Evolutionary conservation across 2,329 filamentous ascomycete species (phyloP), one percentile per base, ranked within the genome.

Genomic region (Sporothrix dimorphospora): DNA sequence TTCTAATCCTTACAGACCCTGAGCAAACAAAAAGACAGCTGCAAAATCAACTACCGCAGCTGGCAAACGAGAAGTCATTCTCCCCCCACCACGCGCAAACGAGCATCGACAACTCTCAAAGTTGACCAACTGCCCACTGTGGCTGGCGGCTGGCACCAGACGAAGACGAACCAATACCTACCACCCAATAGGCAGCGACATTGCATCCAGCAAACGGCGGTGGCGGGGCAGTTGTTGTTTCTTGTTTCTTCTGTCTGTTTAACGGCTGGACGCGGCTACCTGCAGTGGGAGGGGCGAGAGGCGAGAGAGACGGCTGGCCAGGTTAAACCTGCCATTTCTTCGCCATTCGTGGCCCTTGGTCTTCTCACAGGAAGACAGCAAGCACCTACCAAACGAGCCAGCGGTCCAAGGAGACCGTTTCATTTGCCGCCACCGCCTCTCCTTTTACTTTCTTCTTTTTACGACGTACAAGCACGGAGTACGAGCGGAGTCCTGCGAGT

Each of bases 301-400:
- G 30, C 6, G 30, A n/a, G 38, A 24, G 57, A 63, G 57, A n/a
- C 34, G 34, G 57, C 38, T 63, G 34, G 34, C n/a, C 34, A 42
- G 57, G 57, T 19, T 24, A 63, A 63, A 42, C 57, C 34, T 63
- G 57, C 57, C 57, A 63, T 24, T 61, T 14, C 57, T 34, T 40
- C 4, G 8, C 8, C 14, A 14, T 47, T 6, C 30, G 6, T 3
- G 30, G n/a, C n/a, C n/a, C 30, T 34, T 34, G 30, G 30, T 6
- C 30, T 34, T 34, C 45, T 11, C n/a, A n/a, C n/a, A 47, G 6
- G 45, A 14, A 19, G 45, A 5, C 6, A 47, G 19, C 6, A 47
- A 16, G 45, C 12, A 16, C 45, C 45, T 47, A 47, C 19, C 45
- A 47, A 47, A 47, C 14, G 12, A 14, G 14, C 4, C 12, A 19